Evolutionary conservation across 345 rosid genomes (phyloP), one percentile per base, ranked within the genome.

Genomic region (Barbarea vulgaris): DNA sequence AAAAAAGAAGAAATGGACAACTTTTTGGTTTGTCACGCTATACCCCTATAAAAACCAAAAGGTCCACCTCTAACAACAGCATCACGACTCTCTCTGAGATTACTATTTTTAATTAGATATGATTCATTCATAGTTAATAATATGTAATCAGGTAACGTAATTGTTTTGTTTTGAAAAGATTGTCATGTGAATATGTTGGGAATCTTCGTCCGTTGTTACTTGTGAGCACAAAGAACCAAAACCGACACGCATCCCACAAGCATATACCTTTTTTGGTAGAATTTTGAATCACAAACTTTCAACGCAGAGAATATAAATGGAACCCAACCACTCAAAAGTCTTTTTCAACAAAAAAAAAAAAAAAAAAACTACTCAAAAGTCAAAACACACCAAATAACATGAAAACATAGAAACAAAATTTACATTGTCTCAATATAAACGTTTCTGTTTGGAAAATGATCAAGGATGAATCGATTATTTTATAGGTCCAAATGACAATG

Each of bases 201-300:
- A 48, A 58, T 58, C 61, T 75, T 75, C 61, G 42, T 37, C 66
- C 42, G 31, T 48, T 41, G 39, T 74, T 55, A 74, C 72, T 44
- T 65, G 78, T 47, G 41, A 46, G 73, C 73, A 74, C 73, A 74
- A 66, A 56, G 22, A 39, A 67, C 60, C 31, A 34, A 48, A 57
- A 67, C 60, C 73, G 3, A 75, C 15, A 37, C 62, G 73, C 44
- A 75, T 48, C 61, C 61, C 33, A 67, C 53, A 25, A 67, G 67
- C 72, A 67, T 75, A 57, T 67, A 5, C 73, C 53, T 14, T 50
- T 37, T 9, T 30, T 27, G 11, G 15, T 22, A 13, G 18, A 41
- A 27, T 61, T 51, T 27, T 9, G 22, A 36, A 62, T 36, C 19
- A 36, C 41, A 18, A 37, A 62, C 6, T 52, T 47, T 74, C 72